Evolutionary conservation across 2,329 filamentous ascomycete species (phyloP).

Genomic region (Nothophaeocryptopus gaeumannii): DNA sequence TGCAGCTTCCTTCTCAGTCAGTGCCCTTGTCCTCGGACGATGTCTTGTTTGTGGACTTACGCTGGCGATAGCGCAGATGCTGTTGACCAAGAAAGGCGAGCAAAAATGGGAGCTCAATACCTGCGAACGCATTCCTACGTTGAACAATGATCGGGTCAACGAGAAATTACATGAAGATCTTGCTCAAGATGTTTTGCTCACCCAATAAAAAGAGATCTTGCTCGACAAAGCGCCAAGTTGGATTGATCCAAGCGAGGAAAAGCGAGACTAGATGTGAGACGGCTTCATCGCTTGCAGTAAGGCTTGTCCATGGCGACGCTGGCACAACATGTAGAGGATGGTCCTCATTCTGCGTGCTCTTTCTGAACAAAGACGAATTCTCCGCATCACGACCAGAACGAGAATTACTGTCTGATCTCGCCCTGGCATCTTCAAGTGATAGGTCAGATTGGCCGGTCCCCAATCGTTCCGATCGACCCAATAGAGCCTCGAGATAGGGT

Average conservation of each 20-base stretch:
- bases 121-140: constrained; percentile 11
- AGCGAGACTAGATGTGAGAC: constrained; percentile 16
- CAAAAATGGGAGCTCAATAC: constrained; percentile 4
- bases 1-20: constrained; percentile 4
- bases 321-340: constrained; percentile 1
- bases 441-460: too few species aligned
- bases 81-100: constrained; percentile 15
- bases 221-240: constrained; percentile 18
- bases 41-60: neutral
- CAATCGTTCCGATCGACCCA: neutral
- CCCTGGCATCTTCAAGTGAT: too few species aligned
- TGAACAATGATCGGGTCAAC: neutral
- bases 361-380: too few species aligned
- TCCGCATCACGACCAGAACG: too few species aligned
- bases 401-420: too few species aligned
- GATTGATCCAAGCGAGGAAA: constrained; percentile 18
- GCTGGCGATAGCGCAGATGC: constrained; percentile 14
- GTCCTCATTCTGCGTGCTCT: too few species aligned
- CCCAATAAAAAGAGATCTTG: constrained; percentile 15
- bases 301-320: constrained; percentile 9
- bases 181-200: neutral
- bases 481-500: neutral
- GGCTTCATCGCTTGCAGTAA: constrained; percentile 9
- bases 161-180: too few species aligned
- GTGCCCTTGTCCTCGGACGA: neutral